phyloP scores from a whole-genome alignment of 768 basidiomycete species.

The Terana coerulea region DNA sequence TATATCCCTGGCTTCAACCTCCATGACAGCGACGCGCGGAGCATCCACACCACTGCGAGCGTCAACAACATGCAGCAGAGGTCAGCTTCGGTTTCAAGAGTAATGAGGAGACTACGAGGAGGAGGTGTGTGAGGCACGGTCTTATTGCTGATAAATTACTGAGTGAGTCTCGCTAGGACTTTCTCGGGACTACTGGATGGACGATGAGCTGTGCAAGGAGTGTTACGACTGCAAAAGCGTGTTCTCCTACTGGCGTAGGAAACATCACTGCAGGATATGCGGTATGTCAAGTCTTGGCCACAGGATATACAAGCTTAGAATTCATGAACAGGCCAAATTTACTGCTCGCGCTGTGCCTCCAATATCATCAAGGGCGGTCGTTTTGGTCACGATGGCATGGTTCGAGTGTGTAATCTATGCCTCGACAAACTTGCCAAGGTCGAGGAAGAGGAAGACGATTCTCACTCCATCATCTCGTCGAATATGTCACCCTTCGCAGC shows the following conservation, averaged over 20 bases:
- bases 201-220: slow-evolving; percentile 92
- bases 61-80: slow-evolving; percentile 53
- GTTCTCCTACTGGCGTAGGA: slow-evolving; percentile 92
- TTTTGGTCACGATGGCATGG: slow-evolving; percentile 93
- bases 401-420: slow-evolving; percentile 94
- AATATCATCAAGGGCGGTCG: slow-evolving; percentile 93
- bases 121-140: slow-evolving; percentile 53
- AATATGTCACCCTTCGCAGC: slow-evolving; percentile 68
- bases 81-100: slow-evolving; percentile 84
- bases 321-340: slow-evolving; percentile 74
- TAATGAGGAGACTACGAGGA: slow-evolving; percentile 85
- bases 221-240: slow-evolving; percentile 94
- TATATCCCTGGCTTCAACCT: slow-evolving; percentile 92
- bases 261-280: slow-evolving; percentile 98
- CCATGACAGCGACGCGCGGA: slow-evolving; percentile 78
- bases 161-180: slow-evolving; percentile 46
- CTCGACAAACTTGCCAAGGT: slow-evolving; percentile 88
- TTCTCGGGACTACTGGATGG: slow-evolving; percentile 98
- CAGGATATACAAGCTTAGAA: background rate
- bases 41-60: slow-evolving; percentile 61
- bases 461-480: slow-evolving; percentile 74
- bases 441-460: slow-evolving; percentile 88
- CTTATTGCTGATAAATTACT: slow-evolving; percentile 5
- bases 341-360: slow-evolving; percentile 95
- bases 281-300: slow-evolving; percentile 47